A percentile compares a stretch with the other conserved stretches of the same genome.
These are phyloP conservation scores for Tardiomyces blankii DNA, from an alignment of 1,139 yeast genomes.

Conservation along the genomic window DNA sequence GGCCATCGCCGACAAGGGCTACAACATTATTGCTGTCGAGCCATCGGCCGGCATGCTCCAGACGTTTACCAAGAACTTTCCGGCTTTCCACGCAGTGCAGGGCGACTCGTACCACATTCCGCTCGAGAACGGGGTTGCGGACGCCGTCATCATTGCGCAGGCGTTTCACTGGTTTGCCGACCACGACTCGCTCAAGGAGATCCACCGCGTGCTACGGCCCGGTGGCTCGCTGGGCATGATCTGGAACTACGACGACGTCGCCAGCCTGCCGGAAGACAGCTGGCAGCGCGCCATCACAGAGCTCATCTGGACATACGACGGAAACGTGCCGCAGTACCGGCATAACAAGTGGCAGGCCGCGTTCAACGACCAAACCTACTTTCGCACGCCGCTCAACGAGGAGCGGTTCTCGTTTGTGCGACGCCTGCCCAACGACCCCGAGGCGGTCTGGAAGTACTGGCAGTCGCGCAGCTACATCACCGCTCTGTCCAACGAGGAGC, in stretches of 20 bases:
- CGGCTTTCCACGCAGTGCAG: constrained; percentile 29
- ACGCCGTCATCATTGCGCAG: constrained; percentile 49
- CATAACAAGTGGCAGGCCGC: constrained; percentile 38
- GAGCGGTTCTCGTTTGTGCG: constrained; percentile 23
- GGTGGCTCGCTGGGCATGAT: constrained; percentile 41
- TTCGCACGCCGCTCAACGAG: constrained; percentile 27
- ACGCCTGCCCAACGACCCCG: constrained; percentile 14
- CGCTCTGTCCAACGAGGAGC: constrained; percentile 19
- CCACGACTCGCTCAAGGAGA: constrained; percentile 36
- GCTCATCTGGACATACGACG: constrained; percentile 24
- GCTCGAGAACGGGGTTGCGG: constrained; percentile 34
- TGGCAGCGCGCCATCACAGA: constrained; percentile 27
- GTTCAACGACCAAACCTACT: constrained; percentile 25
- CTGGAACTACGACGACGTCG: constrained; percentile 48
- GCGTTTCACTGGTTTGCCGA: constrained; percentile 65
- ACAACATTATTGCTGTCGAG: constrained; percentile 38
- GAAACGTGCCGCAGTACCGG: constrained; percentile 49
- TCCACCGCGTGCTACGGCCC: constrained; percentile 45
- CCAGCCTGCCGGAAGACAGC: constrained; percentile 13
- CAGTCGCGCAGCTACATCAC: constrained; percentile 50
- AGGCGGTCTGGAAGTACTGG: constrained; percentile 42
- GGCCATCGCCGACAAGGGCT: constrained; percentile 26
- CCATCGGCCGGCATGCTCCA: constrained; percentile 52
- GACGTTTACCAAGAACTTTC: constrained; percentile 38
- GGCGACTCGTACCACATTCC: constrained; percentile 45